phyloP scores from a whole-genome alignment of 208 protist species.

The Crithidia expoeki region DNA sequence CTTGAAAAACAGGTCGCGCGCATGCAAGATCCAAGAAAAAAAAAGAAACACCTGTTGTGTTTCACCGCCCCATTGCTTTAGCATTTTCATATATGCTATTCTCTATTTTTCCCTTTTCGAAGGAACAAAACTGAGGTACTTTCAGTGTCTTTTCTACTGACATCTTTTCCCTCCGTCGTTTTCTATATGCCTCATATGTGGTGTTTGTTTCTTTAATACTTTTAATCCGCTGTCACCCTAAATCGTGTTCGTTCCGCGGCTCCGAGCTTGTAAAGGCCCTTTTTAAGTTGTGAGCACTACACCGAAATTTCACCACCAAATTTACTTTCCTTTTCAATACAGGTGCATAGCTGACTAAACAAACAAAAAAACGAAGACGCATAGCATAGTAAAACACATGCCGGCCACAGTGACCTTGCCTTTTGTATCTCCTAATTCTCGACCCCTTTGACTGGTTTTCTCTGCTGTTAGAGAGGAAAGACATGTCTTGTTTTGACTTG shows the following conservation, averaged over 20 bases:
- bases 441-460: constrained; percentile 11
- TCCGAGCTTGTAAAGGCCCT: constrained; percentile 2
- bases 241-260: constrained; percentile 20
- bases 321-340: background rate
- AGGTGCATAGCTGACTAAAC: no score
- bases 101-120: background rate
- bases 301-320: constrained; percentile 2
- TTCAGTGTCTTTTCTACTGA: constrained; percentile 12
- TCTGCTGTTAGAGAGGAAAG: constrained; percentile 5
- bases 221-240: constrained; percentile 13
- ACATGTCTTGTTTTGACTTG: no score
- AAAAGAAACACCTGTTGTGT: background rate
- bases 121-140: background rate
- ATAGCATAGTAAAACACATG: no score
- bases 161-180: constrained; percentile 10
- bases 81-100: background rate
- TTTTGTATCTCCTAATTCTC: background rate
- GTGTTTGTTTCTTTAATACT: background rate
- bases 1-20: background rate
- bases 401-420: no score
- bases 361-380: no score
- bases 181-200: constrained; percentile 7
- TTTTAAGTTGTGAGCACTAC: constrained; percentile 8
- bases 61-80: background rate
- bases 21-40: background rate